phyloP scores from a whole-genome alignment of 2,329 filamentous ascomycete genomes.

The Colletotrichum eleusines region DNA sequence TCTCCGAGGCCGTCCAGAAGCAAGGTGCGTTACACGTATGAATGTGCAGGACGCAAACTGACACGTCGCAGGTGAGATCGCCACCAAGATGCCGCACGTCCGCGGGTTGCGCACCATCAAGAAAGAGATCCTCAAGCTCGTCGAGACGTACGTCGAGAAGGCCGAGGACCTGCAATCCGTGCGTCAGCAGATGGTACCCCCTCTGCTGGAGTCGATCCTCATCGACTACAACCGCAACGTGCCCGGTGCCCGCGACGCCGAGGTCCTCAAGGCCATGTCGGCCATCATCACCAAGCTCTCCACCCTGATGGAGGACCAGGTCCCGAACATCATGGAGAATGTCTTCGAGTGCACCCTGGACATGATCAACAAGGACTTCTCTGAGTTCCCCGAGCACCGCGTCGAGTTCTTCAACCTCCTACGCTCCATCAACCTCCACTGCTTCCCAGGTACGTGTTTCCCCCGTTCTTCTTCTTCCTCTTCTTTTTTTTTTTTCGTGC shows the following conservation, averaged over 20 bases:
- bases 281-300: slow-evolving; percentile 97
- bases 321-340: slow-evolving; percentile 97
- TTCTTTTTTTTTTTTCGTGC: too few relatives aligned
- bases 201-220: slow-evolving; percentile 91
- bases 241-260: slow-evolving; percentile 92
- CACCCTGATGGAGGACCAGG: slow-evolving; percentile 97
- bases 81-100: slow-evolving; percentile 97
- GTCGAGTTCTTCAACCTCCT: slow-evolving; percentile 99
- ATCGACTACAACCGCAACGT: slow-evolving; percentile 98
- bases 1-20: slow-evolving; percentile 83
- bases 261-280: slow-evolving; percentile 97
- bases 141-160: slow-evolving; percentile 98
- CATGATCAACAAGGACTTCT: slow-evolving; percentile 99
- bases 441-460: slow-evolving; percentile 78
- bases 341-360: slow-evolving; percentile 98
- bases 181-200: slow-evolving; percentile 93
- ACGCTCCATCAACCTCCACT: slow-evolving; percentile 95
- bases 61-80: slow-evolving; percentile 77
- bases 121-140: slow-evolving; percentile 98
- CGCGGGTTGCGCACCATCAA: slow-evolving; percentile 97
- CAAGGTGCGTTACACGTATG: slow-evolving; percentile 26
- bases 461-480: too few relatives aligned
- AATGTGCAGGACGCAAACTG: not conserved
- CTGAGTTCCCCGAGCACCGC: slow-evolving; percentile 97
- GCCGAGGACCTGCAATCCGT: slow-evolving; percentile 96